A percentile compares a stretch with the other conserved stretches of the same genome.
Conservation (phyloP, 768 basidiomycete genomes). For the Rhizopogon rudus region DNA sequence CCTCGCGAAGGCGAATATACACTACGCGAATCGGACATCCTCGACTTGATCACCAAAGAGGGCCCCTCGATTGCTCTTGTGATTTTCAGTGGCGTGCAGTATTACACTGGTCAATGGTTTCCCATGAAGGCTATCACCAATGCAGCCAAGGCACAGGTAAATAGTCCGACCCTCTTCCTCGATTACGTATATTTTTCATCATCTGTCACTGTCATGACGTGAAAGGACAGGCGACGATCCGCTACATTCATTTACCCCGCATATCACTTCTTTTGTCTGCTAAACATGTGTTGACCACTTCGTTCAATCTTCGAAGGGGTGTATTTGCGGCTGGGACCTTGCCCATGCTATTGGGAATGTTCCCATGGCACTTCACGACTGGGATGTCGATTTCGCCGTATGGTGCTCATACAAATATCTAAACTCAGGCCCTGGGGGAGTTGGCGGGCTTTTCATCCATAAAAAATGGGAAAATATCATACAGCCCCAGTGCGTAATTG, state of each 20-base stretch:
- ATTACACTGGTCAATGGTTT: conserved; percentile 96
- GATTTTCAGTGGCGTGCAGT: conserved; percentile 91
- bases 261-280: conserved; percentile 8
- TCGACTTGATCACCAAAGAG: conserved; percentile 65
- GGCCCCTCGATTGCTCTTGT: conserved; percentile 83
- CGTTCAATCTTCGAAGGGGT: conserved; percentile 53
- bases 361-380: conserved; percentile 82
- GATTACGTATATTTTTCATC: conserved; percentile 18
- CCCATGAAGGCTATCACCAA: conserved; percentile 80
- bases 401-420: conserved; percentile 99
- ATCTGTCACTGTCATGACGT: conserved; percentile 1
- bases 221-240: conserved; percentile 8
- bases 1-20: conserved; percentile 83
- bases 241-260: conserved; percentile 9
- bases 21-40: conserved; percentile 86
- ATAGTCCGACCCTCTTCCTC: conserved; percentile 13
- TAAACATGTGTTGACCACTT: conserved; percentile 7
- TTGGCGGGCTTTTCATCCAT: conserved; percentile 90
- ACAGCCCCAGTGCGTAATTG: conserved; percentile 54
- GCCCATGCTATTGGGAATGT: conserved; percentile 97
- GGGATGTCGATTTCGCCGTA: conserved; percentile 95
- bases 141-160: conserved; percentile 80
- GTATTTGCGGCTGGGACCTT: conserved; percentile 93
- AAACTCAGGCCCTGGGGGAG: conserved; percentile 95
- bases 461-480: conserved; percentile 67